Base-by-base conservation (phyloP, 1,139 yeast genomes). In the Candida neerlandica region DNA sequence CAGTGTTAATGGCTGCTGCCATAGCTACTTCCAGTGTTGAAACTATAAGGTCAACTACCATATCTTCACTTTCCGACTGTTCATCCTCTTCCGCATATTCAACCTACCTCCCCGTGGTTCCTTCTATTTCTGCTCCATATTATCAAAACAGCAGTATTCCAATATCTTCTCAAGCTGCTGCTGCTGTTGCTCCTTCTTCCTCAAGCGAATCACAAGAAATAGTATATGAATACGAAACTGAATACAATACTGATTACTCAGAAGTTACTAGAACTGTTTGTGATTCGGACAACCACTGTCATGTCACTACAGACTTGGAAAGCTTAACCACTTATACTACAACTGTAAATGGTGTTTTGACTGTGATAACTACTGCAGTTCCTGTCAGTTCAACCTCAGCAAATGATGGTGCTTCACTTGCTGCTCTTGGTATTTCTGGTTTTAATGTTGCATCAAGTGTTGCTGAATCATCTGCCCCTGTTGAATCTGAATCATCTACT, bases 261-360 rank as follows among this genome's bases (percentile, higher is more conserved):
- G 61, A 66, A 45, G 66, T 65, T 30, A 66, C 75, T 19, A 62
- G 58, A 46, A 75, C 80, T 29, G 64, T 72, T 18, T 75, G 80
- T 58, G 66, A 65, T 46, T 52, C 54, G 9, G 55, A 60, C 50
- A 62, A 67, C 32, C 51, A 55, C 30, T 75, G 80, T 55, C 60
- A 61, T 45, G 69, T 65, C 37, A 73, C 78, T 45, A 73, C 77
- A 38, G 69, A 71, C 23, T 54, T 67, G 33, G 67, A 66, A 51
- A 61, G 64, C 23, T 61, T 57, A 47, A 67, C 77, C 43, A 73
- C 78, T n/a, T 63, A 63, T 51, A 72, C 77, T 33, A 62, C 78
- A 27, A 68, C 74, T 12, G 64, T 73, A 14, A 70, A 73, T 50
- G 80, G 80, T 39, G 55, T 71, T 19, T 66, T 71, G 57, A 75